Evolutionary conservation across 2,329 filamentous ascomycete species (phyloP), one percentile per base, ranked within the genome.

Genomic region (Sordariomycetes sp.): DNA sequence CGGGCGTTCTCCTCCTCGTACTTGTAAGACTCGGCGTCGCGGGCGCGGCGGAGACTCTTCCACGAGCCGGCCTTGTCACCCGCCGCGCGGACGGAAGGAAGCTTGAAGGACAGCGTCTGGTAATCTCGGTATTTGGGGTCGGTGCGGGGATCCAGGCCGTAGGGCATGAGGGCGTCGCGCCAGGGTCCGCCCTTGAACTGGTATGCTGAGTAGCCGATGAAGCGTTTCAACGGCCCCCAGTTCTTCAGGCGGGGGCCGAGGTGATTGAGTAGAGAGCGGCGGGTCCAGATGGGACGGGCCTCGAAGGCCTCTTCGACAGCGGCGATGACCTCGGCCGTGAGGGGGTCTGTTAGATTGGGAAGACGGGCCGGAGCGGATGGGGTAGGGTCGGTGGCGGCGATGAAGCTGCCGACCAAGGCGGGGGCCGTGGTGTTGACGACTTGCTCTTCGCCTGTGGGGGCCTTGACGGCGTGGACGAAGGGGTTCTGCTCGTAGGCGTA

Each of bases 161-260:
- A 94, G 53, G 81, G 85, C 62, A 97, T 83, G 58, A 97, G 84
- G 3, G 89, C 86, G 69, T 97, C 92, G 62, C 90, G 83, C 88
- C 90, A 99, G 0, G 94, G 92, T 0, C 94, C 94, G 24, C 88
- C 90, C 60, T 88, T 87, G 77, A 97, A 97, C 71, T 92, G 90
- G 72, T 96, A 99, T 10, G 89, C 91, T 4, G 90, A 85, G 65
- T 94, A 93, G 62, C 90, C 88, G 57, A 92, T 81, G 53, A 89
- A 89, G 67, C 87, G 81, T 65, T 90, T 88, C 60, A 96, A 71
- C 50, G 80, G 72, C 59, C 80, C 80, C 68, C 77, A 82, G 60
- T 78, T 76, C 51, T 74, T 76, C 28, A 76, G 74, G 54, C 72
- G 74, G 54, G 73, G 72, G 2, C 72, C 74, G 34, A 97, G 77